These are phyloP conservation scores for Coemansia sp. DNA, from an alignment of 192 early-diverging fungal genomes.

Conservation along the genomic window DNA sequence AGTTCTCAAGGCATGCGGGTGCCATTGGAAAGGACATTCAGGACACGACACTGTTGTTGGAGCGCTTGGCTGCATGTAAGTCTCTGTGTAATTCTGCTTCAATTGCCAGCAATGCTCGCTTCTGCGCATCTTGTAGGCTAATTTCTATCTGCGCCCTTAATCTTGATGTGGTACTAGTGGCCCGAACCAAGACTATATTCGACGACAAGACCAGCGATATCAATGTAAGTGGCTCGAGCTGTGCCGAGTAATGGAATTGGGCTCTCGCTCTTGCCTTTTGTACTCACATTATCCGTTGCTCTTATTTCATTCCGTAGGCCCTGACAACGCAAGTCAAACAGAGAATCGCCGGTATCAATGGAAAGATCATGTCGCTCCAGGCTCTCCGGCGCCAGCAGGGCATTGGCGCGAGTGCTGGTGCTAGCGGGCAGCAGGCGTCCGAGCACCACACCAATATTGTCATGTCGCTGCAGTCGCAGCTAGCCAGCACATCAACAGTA, in stretches of 20 bases:
- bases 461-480: conserved; percentile 84
- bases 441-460: conserved; percentile 94
- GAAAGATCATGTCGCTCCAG: conserved; percentile 88
- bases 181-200: conserved; percentile 94
- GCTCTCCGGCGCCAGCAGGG: conserved; percentile 49
- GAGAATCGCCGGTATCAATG: conserved; percentile 91
- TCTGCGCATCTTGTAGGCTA: background rate
- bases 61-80: conserved; percentile 75
- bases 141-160: background rate
- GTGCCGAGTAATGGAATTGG: background rate
- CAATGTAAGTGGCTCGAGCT: conserved; percentile 55
- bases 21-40: conserved; percentile 88
- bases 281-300: background rate
- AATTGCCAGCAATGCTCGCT: background rate
- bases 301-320: conserved; percentile 53
- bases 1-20: conserved; percentile 81
- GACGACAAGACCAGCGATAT: conserved; percentile 97
- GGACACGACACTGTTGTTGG: conserved; percentile 74
- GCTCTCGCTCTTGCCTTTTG: background rate
- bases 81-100: conserved; percentile 5
- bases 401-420: conserved; percentile 33
- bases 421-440: conserved; percentile 63
- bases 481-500: conserved; percentile 82
- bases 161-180: conserved; percentile 56
- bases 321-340: conserved; percentile 91